These are phyloP conservation scores for Solanum pimpinellifolium DNA, from an alignment of 257 asterid species.

Conservation along the genomic window DNA sequence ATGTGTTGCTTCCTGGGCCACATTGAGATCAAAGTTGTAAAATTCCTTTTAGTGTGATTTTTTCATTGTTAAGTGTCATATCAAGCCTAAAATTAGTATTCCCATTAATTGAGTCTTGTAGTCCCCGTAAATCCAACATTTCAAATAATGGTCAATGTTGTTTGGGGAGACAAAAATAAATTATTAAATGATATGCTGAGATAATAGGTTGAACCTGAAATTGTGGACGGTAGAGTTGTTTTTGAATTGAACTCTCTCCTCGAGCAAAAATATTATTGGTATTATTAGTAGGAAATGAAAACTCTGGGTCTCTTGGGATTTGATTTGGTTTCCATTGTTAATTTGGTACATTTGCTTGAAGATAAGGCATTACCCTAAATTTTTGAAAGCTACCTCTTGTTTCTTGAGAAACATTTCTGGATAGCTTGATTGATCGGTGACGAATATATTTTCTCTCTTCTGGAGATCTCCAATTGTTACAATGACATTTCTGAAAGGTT, in stretches of 20 bases:
- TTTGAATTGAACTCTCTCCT: neutral
- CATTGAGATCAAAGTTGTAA: neutral
- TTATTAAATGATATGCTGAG: neutral
- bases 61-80: neutral
- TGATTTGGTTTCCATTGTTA: neutral
- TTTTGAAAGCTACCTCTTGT: neutral
- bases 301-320: neutral
- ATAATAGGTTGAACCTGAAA: neutral
- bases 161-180: neutral
- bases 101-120: neutral
- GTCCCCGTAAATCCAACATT: neutral
- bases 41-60: neutral
- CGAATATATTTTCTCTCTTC: neutral
- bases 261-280: neutral
- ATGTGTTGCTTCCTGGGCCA: neutral
- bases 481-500: conserved; percentile 15
- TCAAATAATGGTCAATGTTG: neutral
- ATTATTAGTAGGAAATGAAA: neutral
- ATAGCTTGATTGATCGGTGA: no score
- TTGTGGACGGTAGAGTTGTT: neutral
- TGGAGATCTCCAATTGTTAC: conserved; percentile 8
- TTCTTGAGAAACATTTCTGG: neutral
- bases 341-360: neutral
- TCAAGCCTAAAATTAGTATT: neutral
- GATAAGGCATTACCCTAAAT: conserved; percentile 12